Evolutionary conservation across 345 rosid genomes (phyloP), one percentile per base, ranked within the genome.

Genomic region (Syzygium jambos): DNA sequence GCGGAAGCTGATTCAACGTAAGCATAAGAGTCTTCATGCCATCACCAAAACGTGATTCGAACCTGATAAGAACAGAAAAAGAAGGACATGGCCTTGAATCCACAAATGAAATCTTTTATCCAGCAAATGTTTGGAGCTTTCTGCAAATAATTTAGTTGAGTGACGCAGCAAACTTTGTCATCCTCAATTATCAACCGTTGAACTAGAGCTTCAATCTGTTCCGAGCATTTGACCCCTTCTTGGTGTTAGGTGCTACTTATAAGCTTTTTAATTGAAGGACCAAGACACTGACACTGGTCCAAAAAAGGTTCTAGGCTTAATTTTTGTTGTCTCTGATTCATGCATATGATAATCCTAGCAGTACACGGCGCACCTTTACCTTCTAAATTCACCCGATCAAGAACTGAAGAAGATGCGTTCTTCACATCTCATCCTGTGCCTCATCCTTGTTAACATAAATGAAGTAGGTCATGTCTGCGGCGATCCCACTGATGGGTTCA

Each of bases 401-500:
- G 46, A 34, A 9, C 80, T 34, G 55, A 51, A 52, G 85, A 83
- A 83, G 55, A 83, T 51, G 85, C 85, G 38, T 49, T 7, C 55
- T 25, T 83, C 23, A 52, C 55, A 51, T 83, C 55, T 29, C 49
- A 83, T 51, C 4, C 38, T 7, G 55, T 52, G 34, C 41, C 41
- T 51, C 25, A 21, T 77, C 51, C 27, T 17, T 11, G 84, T 22
- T 23, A 4, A 34, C 4, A 21, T 4, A 25, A 19, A 9, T 9
- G 80, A 34, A 34, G 9, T 73, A 34, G 80, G 2, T 68, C 4
- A 12, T 34, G 7, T 73, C 80, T 73, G 63, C 4, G 88, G 85
- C 11, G 91, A 92, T 86, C 94, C 93, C 49, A 90, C 87, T 0
- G 77, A 86, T 49, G 93, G 91, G 53, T 92, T 91, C 89, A 15